Evolutionary conservation across 2,329 filamentous ascomycete genomes (phyloP).

Genomic region (Epichloe hybrida): DNA sequence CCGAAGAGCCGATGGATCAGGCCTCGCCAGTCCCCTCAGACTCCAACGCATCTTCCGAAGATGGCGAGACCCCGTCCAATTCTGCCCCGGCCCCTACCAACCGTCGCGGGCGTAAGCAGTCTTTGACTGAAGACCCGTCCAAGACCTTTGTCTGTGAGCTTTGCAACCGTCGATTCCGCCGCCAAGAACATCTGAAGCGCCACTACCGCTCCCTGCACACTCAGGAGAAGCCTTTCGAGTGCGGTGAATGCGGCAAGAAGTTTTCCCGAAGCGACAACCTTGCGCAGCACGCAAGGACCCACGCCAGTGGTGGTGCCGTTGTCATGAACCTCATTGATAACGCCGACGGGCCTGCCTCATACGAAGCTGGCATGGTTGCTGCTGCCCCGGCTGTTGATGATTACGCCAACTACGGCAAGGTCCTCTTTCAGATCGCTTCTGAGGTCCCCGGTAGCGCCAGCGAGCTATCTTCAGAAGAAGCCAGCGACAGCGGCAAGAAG

Average conservation of each 20-base stretch:
- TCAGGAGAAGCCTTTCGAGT: constrained; percentile 96
- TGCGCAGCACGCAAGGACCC: constrained; percentile 87
- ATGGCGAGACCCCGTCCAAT: constrained; percentile 31
- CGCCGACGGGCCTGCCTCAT: constrained; percentile 35
- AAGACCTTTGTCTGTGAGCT: constrained; percentile 97
- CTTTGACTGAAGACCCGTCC: constrained; percentile 88
- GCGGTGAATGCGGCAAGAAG: constrained; percentile 96
- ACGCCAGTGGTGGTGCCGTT: constrained; percentile 68
- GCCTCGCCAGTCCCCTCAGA: constrained; percentile 24
- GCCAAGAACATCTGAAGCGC: constrained; percentile 96
- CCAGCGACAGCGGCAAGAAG: constrained; percentile 33
- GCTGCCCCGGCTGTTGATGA: constrained; percentile 40
- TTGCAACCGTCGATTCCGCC: constrained; percentile 92
- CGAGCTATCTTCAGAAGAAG: constrained; percentile 42
- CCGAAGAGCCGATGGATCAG: constrained; percentile 23
- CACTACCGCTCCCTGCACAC: constrained; percentile 98
- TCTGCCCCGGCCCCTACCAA: constrained; percentile 49
- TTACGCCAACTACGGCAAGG: constrained; percentile 55
- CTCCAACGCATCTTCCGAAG: constrained; percentile 22
- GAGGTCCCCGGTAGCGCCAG: constrained; percentile 54
- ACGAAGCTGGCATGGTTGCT: constrained; percentile 28
- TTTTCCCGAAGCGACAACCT: constrained; percentile 97
- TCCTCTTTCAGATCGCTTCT: constrained; percentile 69
- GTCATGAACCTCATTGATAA: constrained; percentile 80
- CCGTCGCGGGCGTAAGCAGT: constrained; percentile 95